Evolutionary conservation across 768 basidiomycete species (phyloP), one percentile per base, ranked within the genome.

Genomic region (Mycena vitilis): DNA sequence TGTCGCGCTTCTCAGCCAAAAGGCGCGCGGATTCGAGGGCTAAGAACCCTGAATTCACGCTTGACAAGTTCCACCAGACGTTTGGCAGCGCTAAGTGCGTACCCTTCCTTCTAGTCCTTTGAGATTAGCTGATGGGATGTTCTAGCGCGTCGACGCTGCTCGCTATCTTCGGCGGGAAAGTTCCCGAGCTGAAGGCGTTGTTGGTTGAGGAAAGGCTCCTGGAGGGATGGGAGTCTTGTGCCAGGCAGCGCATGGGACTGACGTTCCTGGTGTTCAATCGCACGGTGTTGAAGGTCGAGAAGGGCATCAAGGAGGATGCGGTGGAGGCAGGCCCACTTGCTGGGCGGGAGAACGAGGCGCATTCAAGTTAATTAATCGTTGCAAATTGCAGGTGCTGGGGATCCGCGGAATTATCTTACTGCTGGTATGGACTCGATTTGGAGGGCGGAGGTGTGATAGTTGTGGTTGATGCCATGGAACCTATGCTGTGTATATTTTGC

Each of bases 181-280:
- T 90, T 6, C 77, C 81, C 9, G 90, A 90, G 64, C 71, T 94
- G 44, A 78, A 84, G 48, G 70, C 83, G 0, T 73, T 92, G 56
- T 76, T 95, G n/a, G 75, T 81, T 11, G 90, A 95, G 52, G 93
- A 95, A 70, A 86, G 91, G 18, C 74, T 95, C 38, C 89, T 90
- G 0, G 83, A 90, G 0, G 88, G 88, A 23, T 94, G 91, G 91
- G 91, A 93, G 74, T 83, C 92, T 0, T 79, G 85, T 16, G 76
- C 88, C 37, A 81, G 84, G n/a, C 78, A 83, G 42, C 85, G 79
- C 0, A 79, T 83, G 61, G 92, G 93, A 0, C 76, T 93, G 40
- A 92, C 92, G 0, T 78, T 94, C 9, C 53, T 79, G 15, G 75
- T 76, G 11, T 87, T 92, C 80, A 91, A 93, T 73, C 52, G 47